A percentile compares a stretch with the other conserved stretches of the same genome.
Conservation (phyloP, 371 early-diverging fungal species). For the Zancudomyces culisetae region DNA sequence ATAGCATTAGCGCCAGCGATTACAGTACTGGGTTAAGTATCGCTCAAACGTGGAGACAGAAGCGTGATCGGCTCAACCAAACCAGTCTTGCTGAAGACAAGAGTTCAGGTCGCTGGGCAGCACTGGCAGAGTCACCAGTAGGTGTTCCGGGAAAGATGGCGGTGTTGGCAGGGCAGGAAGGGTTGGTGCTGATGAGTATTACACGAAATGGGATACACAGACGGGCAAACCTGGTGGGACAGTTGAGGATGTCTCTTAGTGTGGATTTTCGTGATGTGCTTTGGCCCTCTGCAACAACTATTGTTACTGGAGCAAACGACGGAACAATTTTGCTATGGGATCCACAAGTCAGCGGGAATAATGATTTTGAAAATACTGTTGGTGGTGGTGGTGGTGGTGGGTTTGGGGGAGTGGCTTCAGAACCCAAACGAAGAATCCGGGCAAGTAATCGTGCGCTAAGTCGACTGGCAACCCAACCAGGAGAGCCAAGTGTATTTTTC, state of each 20-base stretch:
- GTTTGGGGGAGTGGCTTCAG: no score
- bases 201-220: neutral
- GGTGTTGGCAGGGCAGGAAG: neutral
- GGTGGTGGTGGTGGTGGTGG: no score
- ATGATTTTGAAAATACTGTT: neutral
- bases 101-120: neutral
- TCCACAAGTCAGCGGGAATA: constrained; percentile 5
- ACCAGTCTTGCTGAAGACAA: neutral
- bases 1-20: neutral
- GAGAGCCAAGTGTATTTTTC: constrained; percentile 15
- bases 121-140: neutral
- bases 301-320: constrained; percentile 16
- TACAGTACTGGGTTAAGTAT: neutral
- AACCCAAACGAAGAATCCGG: constrained; percentile 3
- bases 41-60: neutral
- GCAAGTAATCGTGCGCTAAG: constrained; percentile 12
- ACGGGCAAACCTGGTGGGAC: neutral
- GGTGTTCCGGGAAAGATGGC: neutral
- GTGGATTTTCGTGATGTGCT: constrained; percentile 19
- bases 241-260: neutral
- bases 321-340: constrained; percentile 22
- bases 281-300: constrained; percentile 16
- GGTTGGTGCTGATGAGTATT: neutral
- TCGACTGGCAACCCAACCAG: constrained; percentile 17
- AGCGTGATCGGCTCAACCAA: no score